phyloP scores from a whole-genome alignment of 2,329 filamentous ascomycete species.

The Myriangium duriaei region DNA sequence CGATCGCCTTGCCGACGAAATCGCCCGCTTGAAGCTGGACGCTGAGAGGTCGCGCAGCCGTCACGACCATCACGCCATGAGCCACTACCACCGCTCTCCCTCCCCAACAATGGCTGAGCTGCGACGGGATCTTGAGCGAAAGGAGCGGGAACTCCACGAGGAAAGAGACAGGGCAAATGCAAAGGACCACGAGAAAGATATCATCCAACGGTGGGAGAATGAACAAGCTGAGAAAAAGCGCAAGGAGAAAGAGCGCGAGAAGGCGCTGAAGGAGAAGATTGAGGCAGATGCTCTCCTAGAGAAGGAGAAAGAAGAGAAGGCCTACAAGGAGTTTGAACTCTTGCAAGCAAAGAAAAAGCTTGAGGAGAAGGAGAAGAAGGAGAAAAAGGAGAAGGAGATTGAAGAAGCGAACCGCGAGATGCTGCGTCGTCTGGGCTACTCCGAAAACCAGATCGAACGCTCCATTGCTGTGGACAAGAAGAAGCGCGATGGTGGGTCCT shows the following conservation, averaged over 20 bases:
- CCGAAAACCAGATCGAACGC: constrained; percentile 2
- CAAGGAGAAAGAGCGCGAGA: constrained; percentile 2
- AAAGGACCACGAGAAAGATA: constrained; percentile 1
- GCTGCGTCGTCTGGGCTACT: constrained; percentile 2
- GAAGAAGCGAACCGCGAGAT: constrained; percentile 4
- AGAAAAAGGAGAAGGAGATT: constrained; percentile 5
- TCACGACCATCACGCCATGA: constrained; percentile 1
- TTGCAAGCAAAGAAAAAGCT: constrained; percentile 4
- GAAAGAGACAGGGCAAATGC: background rate
- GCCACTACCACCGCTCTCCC: constrained; percentile 1
- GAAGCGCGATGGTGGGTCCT: background rate
- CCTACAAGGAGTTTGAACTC: constrained; percentile 7
- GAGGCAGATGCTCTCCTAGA: constrained; percentile 6
- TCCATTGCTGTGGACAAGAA: background rate
- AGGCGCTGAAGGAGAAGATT: constrained; percentile 4
- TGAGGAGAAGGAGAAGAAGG: constrained; percentile 7
- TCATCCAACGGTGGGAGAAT: constrained; percentile 6
- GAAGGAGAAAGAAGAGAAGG: constrained; percentile 7
- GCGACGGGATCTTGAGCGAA: constrained; percentile 5
- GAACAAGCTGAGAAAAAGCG: constrained; percentile 6
- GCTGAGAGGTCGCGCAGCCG: constrained; percentile 2
- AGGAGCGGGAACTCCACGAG: constrained; percentile 1
- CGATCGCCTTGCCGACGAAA: constrained; percentile 8
- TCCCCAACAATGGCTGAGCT: no score
- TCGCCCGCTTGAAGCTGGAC: constrained; percentile 1